These are phyloP conservation scores for Paraconiothyrium brasiliense DNA, from an alignment of 2,329 filamentous ascomycete species.

Conservation along the genomic window DNA sequence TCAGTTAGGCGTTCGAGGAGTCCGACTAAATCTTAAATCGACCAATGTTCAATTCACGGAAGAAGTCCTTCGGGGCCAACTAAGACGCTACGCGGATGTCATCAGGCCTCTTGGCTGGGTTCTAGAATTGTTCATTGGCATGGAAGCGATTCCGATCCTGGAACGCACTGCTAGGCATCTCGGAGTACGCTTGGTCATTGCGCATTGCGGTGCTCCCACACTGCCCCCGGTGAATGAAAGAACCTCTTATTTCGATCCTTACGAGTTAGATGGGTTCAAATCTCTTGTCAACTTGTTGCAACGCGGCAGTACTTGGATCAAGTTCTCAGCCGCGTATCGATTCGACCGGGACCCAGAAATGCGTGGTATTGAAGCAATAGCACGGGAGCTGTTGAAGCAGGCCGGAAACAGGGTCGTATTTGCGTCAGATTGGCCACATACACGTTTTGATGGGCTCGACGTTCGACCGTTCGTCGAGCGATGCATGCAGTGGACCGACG, in stretches of 20 bases:
- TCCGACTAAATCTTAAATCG: slow-evolving; percentile 68
- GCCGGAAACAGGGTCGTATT: slow-evolving; percentile 61
- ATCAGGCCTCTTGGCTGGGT: slow-evolving; percentile 64
- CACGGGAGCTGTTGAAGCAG: slow-evolving; percentile 53
- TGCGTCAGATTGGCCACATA: slow-evolving; percentile 72
- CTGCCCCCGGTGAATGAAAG: slow-evolving; percentile 34
- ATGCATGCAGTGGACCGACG: slow-evolving; percentile 61
- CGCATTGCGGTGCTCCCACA: slow-evolving; percentile 66
- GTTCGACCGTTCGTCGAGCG: slow-evolving; percentile 64
- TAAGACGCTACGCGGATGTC: slow-evolving; percentile 61
- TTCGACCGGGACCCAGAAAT: slow-evolving; percentile 58
- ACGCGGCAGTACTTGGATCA: slow-evolving; percentile 63
- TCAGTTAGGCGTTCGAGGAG: slow-evolving; percentile 65
- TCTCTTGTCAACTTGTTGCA: slow-evolving; percentile 60
- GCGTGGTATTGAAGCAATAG: slow-evolving; percentile 59
- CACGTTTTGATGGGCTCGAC: slow-evolving; percentile 66
- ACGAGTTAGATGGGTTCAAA: slow-evolving; percentile 59
- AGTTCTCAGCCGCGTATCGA: slow-evolving; percentile 68
- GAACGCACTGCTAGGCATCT: slow-evolving; percentile 55
- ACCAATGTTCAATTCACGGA: slow-evolving; percentile 53
- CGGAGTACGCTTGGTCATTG: slow-evolving; percentile 64
- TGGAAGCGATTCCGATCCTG: slow-evolving; percentile 61
- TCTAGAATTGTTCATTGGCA: slow-evolving; percentile 66
- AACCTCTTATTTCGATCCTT: slow-evolving; percentile 42
- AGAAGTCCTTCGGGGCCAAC: slow-evolving; percentile 52